Evolutionary conservation across 345 rosid species (phyloP).

Genomic region (Moricandia moricandioides): DNA sequence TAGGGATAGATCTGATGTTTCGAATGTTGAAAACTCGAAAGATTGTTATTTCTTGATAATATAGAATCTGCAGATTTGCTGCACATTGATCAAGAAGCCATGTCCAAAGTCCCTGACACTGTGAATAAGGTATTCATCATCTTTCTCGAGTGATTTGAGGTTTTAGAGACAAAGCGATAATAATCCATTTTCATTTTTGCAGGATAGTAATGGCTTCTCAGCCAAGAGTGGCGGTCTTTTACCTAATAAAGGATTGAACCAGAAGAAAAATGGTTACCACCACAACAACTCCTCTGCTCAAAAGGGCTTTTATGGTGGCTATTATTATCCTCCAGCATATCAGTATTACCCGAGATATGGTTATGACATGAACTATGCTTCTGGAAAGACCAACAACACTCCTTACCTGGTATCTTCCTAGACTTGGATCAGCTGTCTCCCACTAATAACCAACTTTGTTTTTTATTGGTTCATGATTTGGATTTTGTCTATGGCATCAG

Average conservation of each 20-base stretch:
- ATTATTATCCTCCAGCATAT: slow-evolving; percentile 34
- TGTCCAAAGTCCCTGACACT: slow-evolving; percentile 5
- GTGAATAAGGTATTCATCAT: neutral
- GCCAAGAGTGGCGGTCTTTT: neutral
- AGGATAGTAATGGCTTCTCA: neutral
- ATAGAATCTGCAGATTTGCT: slow-evolving; percentile 1
- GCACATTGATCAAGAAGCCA: neutral
- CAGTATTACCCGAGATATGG: slow-evolving; percentile 49
- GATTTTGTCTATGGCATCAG: slow-evolving; percentile 19
- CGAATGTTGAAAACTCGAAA: neutral
- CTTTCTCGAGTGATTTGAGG: neutral
- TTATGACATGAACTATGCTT: slow-evolving; percentile 44
- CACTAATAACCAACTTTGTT: neutral
- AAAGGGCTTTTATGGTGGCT: slow-evolving; percentile 39
- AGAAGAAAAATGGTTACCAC: slow-evolving; percentile 32
- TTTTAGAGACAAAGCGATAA: neutral
- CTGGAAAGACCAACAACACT: slow-evolving; percentile 52
- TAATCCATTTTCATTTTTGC: neutral
- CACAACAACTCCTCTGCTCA: slow-evolving; percentile 5
- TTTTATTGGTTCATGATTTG: neutral
- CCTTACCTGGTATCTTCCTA: slow-evolving; percentile 43
- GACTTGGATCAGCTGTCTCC: neutral
- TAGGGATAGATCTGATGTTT: neutral
- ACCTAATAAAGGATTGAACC: neutral
- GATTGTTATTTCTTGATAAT: neutral